Evolutionary conservation across 176 grass and related monocot genomes (phyloP).

Genomic region (Musa troglodytarum): DNA sequence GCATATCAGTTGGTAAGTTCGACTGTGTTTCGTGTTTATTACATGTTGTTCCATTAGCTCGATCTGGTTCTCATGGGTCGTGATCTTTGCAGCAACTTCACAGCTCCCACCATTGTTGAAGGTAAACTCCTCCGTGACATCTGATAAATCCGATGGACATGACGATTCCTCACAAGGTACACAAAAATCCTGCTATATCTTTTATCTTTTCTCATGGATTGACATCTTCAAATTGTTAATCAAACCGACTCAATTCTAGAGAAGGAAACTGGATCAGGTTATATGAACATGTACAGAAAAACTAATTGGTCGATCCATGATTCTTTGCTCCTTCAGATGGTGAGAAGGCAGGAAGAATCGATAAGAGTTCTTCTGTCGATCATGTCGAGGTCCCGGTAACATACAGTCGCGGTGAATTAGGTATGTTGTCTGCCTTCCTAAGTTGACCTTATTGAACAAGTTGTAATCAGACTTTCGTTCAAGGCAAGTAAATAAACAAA

Average conservation of each 20-base stretch:
- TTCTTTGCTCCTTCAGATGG: background rate
- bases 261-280: too few relatives aligned
- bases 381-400: background rate
- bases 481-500: too few relatives aligned
- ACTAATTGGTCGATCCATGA: too few relatives aligned
- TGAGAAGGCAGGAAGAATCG: background rate
- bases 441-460: background rate
- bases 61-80: background rate
- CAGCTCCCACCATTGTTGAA: background rate
- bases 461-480: too few relatives aligned
- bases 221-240: background rate
- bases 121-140: background rate
- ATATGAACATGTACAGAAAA: too few relatives aligned
- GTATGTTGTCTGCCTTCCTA: background rate
- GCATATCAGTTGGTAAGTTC: background rate
- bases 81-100: background rate
- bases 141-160: background rate
- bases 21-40: background rate
- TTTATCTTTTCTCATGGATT: background rate
- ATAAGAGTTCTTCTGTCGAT: background rate
- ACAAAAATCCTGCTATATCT: background rate
- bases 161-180: background rate
- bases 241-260: too few relatives aligned
- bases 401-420: background rate
- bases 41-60: background rate